These are phyloP conservation scores for Kregervanrija pseudodelftensis DNA, from an alignment of 805 yeast species.

Conservation along the genomic window DNA sequence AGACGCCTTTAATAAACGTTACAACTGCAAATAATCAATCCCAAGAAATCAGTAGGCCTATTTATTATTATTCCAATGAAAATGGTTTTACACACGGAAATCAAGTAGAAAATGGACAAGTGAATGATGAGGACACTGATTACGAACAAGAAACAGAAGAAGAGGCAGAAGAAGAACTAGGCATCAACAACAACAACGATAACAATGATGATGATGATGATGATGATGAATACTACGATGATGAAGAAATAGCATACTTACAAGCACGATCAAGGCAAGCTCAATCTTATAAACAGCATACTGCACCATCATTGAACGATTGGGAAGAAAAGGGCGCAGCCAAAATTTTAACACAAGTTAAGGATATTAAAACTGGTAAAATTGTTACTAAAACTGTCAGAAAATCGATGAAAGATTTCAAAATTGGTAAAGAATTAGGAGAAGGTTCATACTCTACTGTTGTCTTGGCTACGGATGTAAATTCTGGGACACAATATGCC, in stretches of 20 bases:
- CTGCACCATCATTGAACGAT: constrained; percentile 27
- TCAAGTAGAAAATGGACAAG: neutral
- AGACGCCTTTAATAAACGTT: constrained; percentile 1
- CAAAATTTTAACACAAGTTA: constrained; percentile 36
- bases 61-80: neutral
- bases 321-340: constrained; percentile 61
- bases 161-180: neutral
- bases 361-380: constrained; percentile 39
- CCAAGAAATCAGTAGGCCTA: too few relatives aligned
- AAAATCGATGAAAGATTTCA: constrained; percentile 71
- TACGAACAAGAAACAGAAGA: neutral
- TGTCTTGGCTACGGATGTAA: constrained; percentile 71
- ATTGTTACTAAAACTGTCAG: constrained; percentile 42
- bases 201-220: constrained; percentile 1
- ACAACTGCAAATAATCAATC: neutral
- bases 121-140: neutral
- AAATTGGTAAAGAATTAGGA: constrained; percentile 81
- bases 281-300: neutral
- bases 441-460: constrained; percentile 97
- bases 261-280: neutral
- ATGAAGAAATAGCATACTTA: constrained; percentile 5
- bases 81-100: neutral
- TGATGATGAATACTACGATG: constrained; percentile 7
- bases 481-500: constrained; percentile 60
- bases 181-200: neutral